Percentiles rank a stretch among this genome's conserved stretches.
These are phyloP conservation scores for Atractiella rhizophila DNA, from an alignment of 768 basidiomycete genomes.

Conservation along the genomic window DNA sequence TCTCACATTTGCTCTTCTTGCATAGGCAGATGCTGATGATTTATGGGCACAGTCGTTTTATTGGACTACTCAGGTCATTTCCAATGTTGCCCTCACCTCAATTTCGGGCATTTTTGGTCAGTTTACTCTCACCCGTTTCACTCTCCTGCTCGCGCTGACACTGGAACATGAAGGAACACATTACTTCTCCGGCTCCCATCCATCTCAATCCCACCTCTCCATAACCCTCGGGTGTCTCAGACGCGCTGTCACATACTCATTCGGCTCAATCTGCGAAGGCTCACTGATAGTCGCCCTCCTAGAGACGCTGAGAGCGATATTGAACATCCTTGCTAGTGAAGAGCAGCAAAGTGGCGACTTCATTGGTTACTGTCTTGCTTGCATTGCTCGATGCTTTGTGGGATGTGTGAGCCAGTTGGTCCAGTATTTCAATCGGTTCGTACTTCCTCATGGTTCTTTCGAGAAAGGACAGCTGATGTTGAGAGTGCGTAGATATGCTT, in stretches of 20 bases:
- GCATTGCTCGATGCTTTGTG: slow-evolving; percentile 15
- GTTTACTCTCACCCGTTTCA: too few relatives aligned
- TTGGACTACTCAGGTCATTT: slow-evolving; percentile 9
- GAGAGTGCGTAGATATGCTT: slow-evolving; percentile 10
- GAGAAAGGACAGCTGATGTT: not conserved
- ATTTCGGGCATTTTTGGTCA: slow-evolving; percentile 16
- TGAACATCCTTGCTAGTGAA: slow-evolving; percentile 13
- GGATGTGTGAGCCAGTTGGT: slow-evolving; percentile 10
- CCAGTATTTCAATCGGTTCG: slow-evolving; percentile 14
- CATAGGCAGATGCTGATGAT: too few relatives aligned
- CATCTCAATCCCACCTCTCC: slow-evolving; percentile 10
- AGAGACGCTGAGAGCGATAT: slow-evolving; percentile 14
- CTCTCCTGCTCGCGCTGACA: too few relatives aligned
- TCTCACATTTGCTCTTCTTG: too few relatives aligned
- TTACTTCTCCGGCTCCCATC: not conserved
- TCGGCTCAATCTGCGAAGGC: slow-evolving; percentile 15
- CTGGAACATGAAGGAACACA: too few relatives aligned
- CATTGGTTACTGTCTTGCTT: slow-evolving; percentile 13
- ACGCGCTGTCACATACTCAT: slow-evolving; percentile 16
- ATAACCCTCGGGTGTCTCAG: too few relatives aligned
- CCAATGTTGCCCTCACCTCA: slow-evolving; percentile 14
- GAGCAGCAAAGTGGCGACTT: slow-evolving; percentile 9
- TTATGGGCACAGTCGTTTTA: too few relatives aligned
- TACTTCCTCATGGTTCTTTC: not conserved
- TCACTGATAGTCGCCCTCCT: slow-evolving; percentile 16